Base-by-base conservation (phyloP, 2,329 filamentous ascomycete genomes). In the Xylariaceae sp. region DNA sequence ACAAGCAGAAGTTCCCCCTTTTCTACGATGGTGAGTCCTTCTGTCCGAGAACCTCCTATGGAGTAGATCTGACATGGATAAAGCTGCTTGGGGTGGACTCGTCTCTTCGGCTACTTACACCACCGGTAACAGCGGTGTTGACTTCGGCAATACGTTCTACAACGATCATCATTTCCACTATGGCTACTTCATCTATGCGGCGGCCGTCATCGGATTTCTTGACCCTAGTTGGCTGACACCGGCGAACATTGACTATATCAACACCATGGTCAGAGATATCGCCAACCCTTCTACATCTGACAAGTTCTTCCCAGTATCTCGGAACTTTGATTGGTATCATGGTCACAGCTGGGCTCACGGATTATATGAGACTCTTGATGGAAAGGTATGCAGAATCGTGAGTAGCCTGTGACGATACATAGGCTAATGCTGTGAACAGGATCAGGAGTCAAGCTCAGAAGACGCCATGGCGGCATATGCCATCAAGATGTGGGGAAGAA, bases 321-420 rank as follows among this genome's bases (percentile, higher is more conserved):
- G 94, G 53, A 84, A 80, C 58, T 97, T 97, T 70, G 94, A 97
- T 74, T 97, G 91, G 90, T 97, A 87, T 73, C 86, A 95, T 69
- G 94, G 93, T 1, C 94, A 97, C 78, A 92, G 88, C 60, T 97
- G 93, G 91, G 93, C 93, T 2, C 91, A 90, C 57, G 89, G 89
- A 1, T 75, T 93, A 4, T 89, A 85, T 67, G 83, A 88, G 62
- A 80, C 82, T 44, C 78, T 77, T 57, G 88, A 93, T 71, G 89
- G 90, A 62, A 92, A 92, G 75, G 85, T 78, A 51, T 55, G 67
- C 44, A 15, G 11, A 9, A 44, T 3, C 10, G 9, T 15, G 11
- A 7, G 1, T 10, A 0, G 13, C 5, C 42, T 2, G 3, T 30
- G 1, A 11, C 17, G 2, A 2, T 3, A 39, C 17, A 2, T 3